Evolutionary conservation across 129 eudicot genomes (phyloP).

Genomic region (Flaveria robusta): DNA sequence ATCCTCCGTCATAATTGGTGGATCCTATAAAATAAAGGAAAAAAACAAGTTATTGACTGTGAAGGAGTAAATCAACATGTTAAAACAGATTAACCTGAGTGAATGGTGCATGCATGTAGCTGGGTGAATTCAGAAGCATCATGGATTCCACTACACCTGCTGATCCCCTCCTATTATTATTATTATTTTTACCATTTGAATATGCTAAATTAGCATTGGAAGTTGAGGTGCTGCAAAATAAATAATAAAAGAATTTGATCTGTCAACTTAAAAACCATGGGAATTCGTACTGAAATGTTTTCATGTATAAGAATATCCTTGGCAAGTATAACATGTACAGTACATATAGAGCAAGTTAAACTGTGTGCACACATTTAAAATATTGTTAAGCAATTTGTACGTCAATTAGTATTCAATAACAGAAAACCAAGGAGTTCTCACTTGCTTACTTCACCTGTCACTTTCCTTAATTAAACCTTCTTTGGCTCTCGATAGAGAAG

Average conservation of each 20-base stretch:
- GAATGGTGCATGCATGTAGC: slow-evolving; percentile 81
- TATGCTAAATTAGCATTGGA: slow-evolving; percentile 35
- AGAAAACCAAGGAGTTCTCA: slow-evolving; percentile 50
- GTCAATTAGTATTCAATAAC: slow-evolving; percentile 2
- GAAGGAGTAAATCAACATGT: slow-evolving; percentile 11
- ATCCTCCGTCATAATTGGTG: slow-evolving; percentile 98
- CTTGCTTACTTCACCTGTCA: slow-evolving; percentile 78
- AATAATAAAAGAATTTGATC: slow-evolving; percentile 16
- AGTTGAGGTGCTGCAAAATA: slow-evolving; percentile 40
- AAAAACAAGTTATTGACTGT: neutral
- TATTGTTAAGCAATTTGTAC: neutral
- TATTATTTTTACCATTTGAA: slow-evolving; percentile 24
- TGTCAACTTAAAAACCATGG: slow-evolving; percentile 12
- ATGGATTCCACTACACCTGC: slow-evolving; percentile 66
- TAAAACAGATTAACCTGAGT: slow-evolving; percentile 63
- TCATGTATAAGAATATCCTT: neutral
- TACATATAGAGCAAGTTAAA: slow-evolving; percentile 21
- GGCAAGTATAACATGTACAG: neutral
- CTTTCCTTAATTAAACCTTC: slow-evolving; percentile 39
- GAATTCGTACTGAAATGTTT: neutral
- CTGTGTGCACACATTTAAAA: neutral
- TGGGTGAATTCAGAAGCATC: slow-evolving; percentile 72
- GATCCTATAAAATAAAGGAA: slow-evolving; percentile 48
- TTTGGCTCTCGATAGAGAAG: slow-evolving; percentile 27
- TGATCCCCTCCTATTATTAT: slow-evolving; percentile 55